Conservation (phyloP, 768 basidiomycete species). For the Dacryopinax spathularia region DNA sequence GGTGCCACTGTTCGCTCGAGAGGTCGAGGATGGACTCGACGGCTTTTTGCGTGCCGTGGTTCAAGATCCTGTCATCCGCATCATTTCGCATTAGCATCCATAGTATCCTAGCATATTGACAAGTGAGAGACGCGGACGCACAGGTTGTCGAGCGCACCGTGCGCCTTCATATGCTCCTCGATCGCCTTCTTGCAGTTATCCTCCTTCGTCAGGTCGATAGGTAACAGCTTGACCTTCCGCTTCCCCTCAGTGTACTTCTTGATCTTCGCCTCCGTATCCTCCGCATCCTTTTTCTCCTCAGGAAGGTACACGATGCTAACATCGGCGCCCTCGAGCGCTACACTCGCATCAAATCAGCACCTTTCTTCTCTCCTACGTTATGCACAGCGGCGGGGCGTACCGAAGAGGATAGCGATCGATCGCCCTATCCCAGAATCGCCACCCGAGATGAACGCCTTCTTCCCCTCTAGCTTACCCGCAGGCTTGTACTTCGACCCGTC, state of each 20-base stretch:
- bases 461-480: conserved; percentile 34
- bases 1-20: conserved; percentile 31
- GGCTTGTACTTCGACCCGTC: conserved; percentile 35
- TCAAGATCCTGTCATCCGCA: conserved; percentile 24
- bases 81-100: background rate
- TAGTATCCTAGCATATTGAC: no score
- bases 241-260: conserved; percentile 27
- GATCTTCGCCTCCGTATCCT: conserved; percentile 27
- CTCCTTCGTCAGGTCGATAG: conserved; percentile 30
- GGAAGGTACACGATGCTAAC: conserved; percentile 21
- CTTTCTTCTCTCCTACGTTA: background rate
- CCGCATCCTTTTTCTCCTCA: conserved; percentile 30
- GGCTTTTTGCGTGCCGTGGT: conserved; percentile 33
- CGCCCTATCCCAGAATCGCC: conserved; percentile 39
- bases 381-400: conserved; percentile 10
- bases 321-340: conserved; percentile 28
- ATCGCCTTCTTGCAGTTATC: conserved; percentile 28
- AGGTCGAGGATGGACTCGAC: conserved; percentile 27
- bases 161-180: conserved; percentile 27
- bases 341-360: background rate
- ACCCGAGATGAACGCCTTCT: conserved; percentile 37
- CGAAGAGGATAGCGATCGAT: conserved; percentile 30
- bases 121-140: conserved; percentile 14
- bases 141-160: conserved; percentile 29
- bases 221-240: conserved; percentile 26